Percentiles rank a stretch among this genome's conserved stretches.
phyloP scores from a whole-genome alignment of 176 grass and related monocot species.

The Calamus simplicifolius region DNA sequence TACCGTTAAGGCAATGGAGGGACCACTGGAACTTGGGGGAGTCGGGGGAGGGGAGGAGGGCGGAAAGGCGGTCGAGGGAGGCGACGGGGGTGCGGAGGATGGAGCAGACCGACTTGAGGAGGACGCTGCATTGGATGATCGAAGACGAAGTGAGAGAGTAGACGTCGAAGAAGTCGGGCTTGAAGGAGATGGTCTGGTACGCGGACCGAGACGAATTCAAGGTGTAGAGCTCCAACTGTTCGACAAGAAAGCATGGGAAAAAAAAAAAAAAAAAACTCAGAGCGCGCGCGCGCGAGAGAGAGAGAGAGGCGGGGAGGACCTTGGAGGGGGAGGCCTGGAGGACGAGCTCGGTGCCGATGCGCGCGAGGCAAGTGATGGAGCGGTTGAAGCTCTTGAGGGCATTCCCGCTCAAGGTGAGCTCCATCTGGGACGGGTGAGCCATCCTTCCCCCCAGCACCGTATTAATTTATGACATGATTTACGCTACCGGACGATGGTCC shows the following conservation, averaged over 20 bases:
- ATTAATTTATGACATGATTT: too few species aligned
- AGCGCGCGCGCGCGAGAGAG: background rate
- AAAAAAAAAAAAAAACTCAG: background rate
- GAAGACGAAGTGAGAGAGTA: slow-evolving; percentile 33
- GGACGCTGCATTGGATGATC: slow-evolving; percentile 68
- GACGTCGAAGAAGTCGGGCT: slow-evolving; percentile 58
- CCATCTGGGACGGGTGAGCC: slow-evolving; percentile 24
- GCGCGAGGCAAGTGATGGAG: slow-evolving; percentile 68
- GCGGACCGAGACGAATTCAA: slow-evolving; percentile 79
- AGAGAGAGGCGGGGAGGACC: slow-evolving; percentile 23
- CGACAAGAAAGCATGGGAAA: background rate
- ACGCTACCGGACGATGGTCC: too few species aligned
- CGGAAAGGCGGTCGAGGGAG: slow-evolving; percentile 47
- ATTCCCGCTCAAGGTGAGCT: slow-evolving; percentile 64
- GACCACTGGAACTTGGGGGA: slow-evolving; percentile 71
- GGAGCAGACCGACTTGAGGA: slow-evolving; percentile 67
- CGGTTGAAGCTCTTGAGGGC: slow-evolving; percentile 71
- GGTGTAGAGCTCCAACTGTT: slow-evolving; percentile 71
- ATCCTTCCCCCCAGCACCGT: too few species aligned
- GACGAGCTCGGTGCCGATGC: slow-evolving; percentile 70
- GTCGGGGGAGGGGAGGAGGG: slow-evolving; percentile 38
- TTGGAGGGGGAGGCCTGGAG: slow-evolving; percentile 63
- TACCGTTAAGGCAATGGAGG: slow-evolving; percentile 76
- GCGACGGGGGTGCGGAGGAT: slow-evolving; percentile 62
- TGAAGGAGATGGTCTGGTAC: slow-evolving; percentile 64